Evolutionary conservation across 441 rosid species (phyloP), one percentile per base, ranked within the genome.

Genomic region (Raphanus hybrid): DNA sequence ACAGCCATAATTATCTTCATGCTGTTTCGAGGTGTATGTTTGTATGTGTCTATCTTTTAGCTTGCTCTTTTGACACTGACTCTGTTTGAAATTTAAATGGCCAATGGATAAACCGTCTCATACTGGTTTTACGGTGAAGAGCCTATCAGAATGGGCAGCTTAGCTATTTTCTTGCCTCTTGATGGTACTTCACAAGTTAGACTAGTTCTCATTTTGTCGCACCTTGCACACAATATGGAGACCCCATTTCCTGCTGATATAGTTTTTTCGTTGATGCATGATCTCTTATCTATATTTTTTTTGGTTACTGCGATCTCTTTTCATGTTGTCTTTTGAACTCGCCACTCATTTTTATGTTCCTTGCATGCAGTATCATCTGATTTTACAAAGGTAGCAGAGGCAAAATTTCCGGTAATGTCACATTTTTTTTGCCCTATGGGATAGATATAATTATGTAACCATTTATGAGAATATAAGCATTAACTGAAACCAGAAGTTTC

Each of bases 311-410:
- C 64, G 52, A 50, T 57, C 54, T 57, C 54, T 65, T 37, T 65
- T 61, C 60, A 50, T 61, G 8, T 50, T 73, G 12, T 35, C 64
- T n/a, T 64, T 45, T 12, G n/a, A 14, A 57, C 62, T 70, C 5
- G 3, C 20, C 15, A 50, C 69, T 63, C 35, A 63, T 27, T 73
- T 59, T 80, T 74, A 41, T 73, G 37, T 77, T 76, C 78, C 74
- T 87, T 67, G 66, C 83, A 26, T 86, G 97, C 99, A 96, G 99
- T 91, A 69, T 83, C 91, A 48, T 83, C 86, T 80, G 82, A 80
- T 77, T 89, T 82, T 77, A 83, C 88, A 52, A 89, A 79, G 86
- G 91, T 92, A 75, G 96, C 92, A 68, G 94, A 92, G 78, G 67
- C 95, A 54, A 91, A 84, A 69, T 88, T 92, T 84, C 85, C 74